Conservation (phyloP, 345 rosid species). For the Melastoma malabathricum region DNA sequence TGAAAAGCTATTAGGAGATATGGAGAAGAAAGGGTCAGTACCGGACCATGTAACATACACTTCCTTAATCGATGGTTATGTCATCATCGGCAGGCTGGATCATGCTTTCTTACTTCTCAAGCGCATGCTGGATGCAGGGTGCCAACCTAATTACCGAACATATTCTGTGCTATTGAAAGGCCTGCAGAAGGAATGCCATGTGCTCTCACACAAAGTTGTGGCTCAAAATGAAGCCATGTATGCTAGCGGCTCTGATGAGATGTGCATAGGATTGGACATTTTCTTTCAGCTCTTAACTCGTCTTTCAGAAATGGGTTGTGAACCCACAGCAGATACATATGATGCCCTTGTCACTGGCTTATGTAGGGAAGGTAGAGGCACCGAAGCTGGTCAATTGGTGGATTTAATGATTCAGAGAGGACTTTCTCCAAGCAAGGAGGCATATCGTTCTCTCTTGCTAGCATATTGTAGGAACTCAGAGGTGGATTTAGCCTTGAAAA, state of each 20-base stretch:
- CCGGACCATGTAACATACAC: constrained; percentile 43
- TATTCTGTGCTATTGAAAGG: constrained; percentile 44
- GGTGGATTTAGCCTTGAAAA: constrained; percentile 32
- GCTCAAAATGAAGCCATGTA: constrained; percentile 23
- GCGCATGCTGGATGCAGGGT: constrained; percentile 30
- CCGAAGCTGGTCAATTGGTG: constrained; percentile 33
- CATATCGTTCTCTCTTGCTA: constrained; percentile 25
- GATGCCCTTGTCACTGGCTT: constrained; percentile 28
- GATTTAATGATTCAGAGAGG: constrained; percentile 38
- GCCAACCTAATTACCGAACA: constrained; percentile 45
- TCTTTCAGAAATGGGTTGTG: constrained; percentile 33
- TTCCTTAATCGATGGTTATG: constrained; percentile 44
- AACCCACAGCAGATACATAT: constrained; percentile 27
- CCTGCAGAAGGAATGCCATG: constrained; percentile 26
- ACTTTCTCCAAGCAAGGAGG: constrained; percentile 23
- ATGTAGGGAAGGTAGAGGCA: constrained; percentile 37
- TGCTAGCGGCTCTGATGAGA: constrained; percentile 17
- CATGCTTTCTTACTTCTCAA: constrained; percentile 36
- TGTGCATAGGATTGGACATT: constrained; percentile 13
- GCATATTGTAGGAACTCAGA: constrained; percentile 41
- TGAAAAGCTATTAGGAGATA: constrained; percentile 37
- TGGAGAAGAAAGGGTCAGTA: constrained; percentile 28
- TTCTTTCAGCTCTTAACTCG: constrained; percentile 27
- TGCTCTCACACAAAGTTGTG: constrained; percentile 24
- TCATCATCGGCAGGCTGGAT: constrained; percentile 36